Evolutionary conservation across 495 filamentous ascomycete species (phyloP).

Genomic region (Lophium mytilinum): DNA sequence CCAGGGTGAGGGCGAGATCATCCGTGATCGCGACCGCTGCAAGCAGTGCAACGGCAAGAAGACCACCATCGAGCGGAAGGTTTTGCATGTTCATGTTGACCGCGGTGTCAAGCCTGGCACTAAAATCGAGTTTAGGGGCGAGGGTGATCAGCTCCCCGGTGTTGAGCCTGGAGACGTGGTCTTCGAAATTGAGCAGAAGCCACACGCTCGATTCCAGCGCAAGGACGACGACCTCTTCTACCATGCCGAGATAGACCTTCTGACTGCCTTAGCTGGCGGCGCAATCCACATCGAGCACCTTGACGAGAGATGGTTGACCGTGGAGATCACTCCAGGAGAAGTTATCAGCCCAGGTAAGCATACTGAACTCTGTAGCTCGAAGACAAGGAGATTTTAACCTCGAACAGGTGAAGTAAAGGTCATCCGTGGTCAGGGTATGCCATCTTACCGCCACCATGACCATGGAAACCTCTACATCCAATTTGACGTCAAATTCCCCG

Average conservation of each 20-base stretch:
- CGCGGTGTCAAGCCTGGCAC: constrained; percentile 86
- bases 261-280: constrained; percentile 89
- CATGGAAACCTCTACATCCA: constrained; percentile 95
- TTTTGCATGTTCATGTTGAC: constrained; percentile 96
- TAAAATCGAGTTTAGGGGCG: constrained; percentile 91
- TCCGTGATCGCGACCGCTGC: constrained; percentile 93
- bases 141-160: constrained; percentile 94
- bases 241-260: constrained; percentile 89
- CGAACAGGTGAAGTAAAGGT: constrained; percentile 76
- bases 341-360: constrained; percentile 78
- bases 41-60: constrained; percentile 94
- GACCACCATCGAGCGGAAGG: constrained; percentile 93
- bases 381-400: not conserved
- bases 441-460: constrained; percentile 91
- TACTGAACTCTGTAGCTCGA: not conserved
- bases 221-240: constrained; percentile 96
- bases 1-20: constrained; percentile 90
- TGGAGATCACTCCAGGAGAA: constrained; percentile 85
- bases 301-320: constrained; percentile 90
- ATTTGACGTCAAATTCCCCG: constrained; percentile 94
- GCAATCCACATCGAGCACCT: constrained; percentile 88
- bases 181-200: constrained; percentile 98
- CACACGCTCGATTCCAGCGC: constrained; percentile 87
- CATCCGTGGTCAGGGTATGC: constrained; percentile 97
- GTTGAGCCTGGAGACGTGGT: constrained; percentile 89